Base-by-base conservation (phyloP, 1,284 basidiomycete species). In the Microbotryum silenes-acaulis region DNA sequence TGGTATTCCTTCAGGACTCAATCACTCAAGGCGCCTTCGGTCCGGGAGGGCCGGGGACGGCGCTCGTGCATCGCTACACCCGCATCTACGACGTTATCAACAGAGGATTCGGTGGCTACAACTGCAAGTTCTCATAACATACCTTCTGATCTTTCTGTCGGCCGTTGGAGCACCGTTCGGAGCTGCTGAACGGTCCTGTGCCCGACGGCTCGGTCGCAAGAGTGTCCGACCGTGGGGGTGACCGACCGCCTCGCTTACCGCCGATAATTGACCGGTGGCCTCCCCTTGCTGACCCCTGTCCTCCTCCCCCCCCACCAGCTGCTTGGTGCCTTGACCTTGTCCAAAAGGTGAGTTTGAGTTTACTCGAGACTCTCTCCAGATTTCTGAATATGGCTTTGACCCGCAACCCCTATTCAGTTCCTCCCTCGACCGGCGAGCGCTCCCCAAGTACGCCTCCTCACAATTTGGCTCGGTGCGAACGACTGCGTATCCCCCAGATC, bases 381-480 rank as follows among this genome's bases (percentile, higher is more conserved):
- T 21, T 23, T 29, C 18, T 50, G 20, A 50, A 6, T 2, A 16
- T 20, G 12, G 48, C 4, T 16, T 29, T 50, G 21, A 50, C n/a
- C 12, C 12, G 27, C 29, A 23, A 48, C 21, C 29, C 29, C 48
- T 50, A 23, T 23, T 6, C 33, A 33, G 51, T 33, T 53, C 27
- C 51, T 33, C 18, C n/a, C n/a, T 10, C 23, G 33, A 33, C 27
- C 25, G n/a, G 51, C 25, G 31, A 33, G 33, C 51, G 20, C 27
- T 14, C 51, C 51, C 12, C 51, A 31, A 27, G 33, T 33, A n/a
- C 27, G 25, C n/a, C 27, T 53, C 12, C 25, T 53, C 16, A 53
- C 51, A 14, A 29, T 53, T 10, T 53, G 51, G 51, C 33, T 53
- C 31, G 51, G 51, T 25, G 51, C 51, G n/a, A 53, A 53, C 20